phyloP scores from a whole-genome alignment of 306 rosid genomes.

The Cicer cuneatum region DNA sequence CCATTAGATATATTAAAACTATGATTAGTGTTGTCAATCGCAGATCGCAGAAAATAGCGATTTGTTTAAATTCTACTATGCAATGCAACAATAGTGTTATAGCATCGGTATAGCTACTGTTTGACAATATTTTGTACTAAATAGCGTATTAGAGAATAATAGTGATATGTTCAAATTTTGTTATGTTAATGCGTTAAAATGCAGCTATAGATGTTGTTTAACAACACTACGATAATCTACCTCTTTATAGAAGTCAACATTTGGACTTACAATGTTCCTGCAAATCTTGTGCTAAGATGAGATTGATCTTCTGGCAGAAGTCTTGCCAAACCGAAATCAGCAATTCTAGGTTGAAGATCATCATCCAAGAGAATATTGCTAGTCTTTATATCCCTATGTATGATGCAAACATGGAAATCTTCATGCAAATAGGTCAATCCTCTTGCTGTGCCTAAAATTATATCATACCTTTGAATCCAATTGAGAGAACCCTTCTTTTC shows the following conservation, averaged over 20 bases:
- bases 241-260: not conserved
- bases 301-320: constrained; percentile 66
- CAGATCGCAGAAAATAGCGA: no score
- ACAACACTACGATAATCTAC: not conserved
- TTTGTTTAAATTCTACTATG: no score
- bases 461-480: constrained; percentile 66
- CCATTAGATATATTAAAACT: no score
- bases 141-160: no score
- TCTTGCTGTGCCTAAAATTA: constrained; percentile 69
- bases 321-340: constrained; percentile 81
- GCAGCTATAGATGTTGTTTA: no score
- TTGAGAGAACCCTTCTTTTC: constrained; percentile 57
- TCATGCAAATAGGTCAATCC: constrained; percentile 76
- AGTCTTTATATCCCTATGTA: constrained; percentile 78
- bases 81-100: no score
- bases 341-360: constrained; percentile 65
- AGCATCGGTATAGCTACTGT: no score
- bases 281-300: constrained; percentile 74
- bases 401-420: constrained; percentile 73
- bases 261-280: constrained; percentile 56
- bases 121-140: no score
- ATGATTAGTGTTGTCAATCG: no score
- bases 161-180: no score
- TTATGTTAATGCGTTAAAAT: no score
- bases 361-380: constrained; percentile 72